Evolutionary conservation across 1,284 basidiomycete genomes (phyloP), one percentile per base, ranked within the genome.

Genomic region (Trichosporon sp.): DNA sequence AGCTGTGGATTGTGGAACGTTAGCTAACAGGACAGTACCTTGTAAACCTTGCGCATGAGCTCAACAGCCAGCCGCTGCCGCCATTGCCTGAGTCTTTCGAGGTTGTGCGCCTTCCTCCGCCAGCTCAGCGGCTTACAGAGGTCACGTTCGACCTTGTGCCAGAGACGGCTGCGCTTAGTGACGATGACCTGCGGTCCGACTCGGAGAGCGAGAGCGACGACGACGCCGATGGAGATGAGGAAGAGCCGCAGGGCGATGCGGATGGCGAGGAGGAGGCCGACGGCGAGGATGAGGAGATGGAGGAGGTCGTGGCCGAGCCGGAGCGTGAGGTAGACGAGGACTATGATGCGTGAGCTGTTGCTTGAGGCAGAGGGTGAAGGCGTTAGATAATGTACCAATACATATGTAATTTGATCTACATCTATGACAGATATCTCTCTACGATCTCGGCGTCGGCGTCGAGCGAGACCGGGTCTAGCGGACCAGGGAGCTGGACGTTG

Each of bases 71-170:
- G 31, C 92, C 95, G 0, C 85, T 99, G 4, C 95, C 95, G 3
- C 82, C 92, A 3, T 89, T 98, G 10, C 90, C 91, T n/a, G 95
- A 98, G 81, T 88, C 93, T 1, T 97, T 96, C 80, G 95, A 79
- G 56, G 63, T 95, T 34, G 86, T 98, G 56, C 88, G 94, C 21
- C 82, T 98, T 21, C 95, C 95, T 0, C 75, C 86, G 10, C 75
- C 86, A 11, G 81, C 87, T 27, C 92, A 97, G 44, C 90, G 92
- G 62, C 85, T 99, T 36, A 92, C 92, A 11, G 85, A 90, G 21
- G 88, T 96, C 69, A 92, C 96, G 82, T 99, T 98, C 82, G 88
- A 93, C 72, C 86, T 98, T 71, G 85, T 96, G 0, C 94, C 95
- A 8, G 93, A 92, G 77, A 87, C 88, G 86, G 90, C 14, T 87